Base-by-base conservation (phyloP, 192 early-diverging fungal genomes). In the Spinellus fusiger region DNA sequence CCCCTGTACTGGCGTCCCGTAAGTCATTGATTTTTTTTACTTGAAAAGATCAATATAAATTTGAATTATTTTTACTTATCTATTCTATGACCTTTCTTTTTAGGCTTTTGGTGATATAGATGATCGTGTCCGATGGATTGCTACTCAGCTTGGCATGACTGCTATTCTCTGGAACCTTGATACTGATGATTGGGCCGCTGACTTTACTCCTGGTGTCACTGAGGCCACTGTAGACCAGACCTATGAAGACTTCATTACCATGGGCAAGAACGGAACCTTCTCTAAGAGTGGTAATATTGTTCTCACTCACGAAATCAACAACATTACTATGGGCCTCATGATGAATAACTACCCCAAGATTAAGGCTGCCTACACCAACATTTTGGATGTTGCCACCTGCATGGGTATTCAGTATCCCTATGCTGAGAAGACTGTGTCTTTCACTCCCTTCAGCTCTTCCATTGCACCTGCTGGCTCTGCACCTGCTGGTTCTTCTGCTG, bases 121-220 rank as follows among this genome's bases (percentile, higher is more conserved):
- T 53, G 73, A 76, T 56, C 77, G 77, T 69, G 65, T 76, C 49
- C 77, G 74, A 48, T 62, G 53, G 57, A 76, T 79, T 58, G 71
- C 70, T 15, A 73, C 69, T 25, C 74, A 79, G 51, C 64, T 78
- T 22, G 68, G 69, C 28, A 73, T 59, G 50, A 81, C 68, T 49
- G 77, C 79, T 23, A 64, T 77, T n/a, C 68, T 81, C 31, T 81
- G 79, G 79, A 70, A 67, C 23, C 71, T 75, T 37, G 80, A 81
- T 56, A 79, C 77, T 20, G 58, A 75, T 61, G 80, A 81, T 49
- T 77, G 74, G 64, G 51, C 48, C 54, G 68, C 68, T 33, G 31
- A 54, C 44, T 23, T 44, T 13, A 37, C 16, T 22, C 38, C 52
- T 23, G 54, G 57, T 50, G 34, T 68, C 16, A 61, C 66, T 50